Base-by-base conservation (phyloP, 2,329 filamentous ascomycete species). In the Alternaria arborescens region DNA sequence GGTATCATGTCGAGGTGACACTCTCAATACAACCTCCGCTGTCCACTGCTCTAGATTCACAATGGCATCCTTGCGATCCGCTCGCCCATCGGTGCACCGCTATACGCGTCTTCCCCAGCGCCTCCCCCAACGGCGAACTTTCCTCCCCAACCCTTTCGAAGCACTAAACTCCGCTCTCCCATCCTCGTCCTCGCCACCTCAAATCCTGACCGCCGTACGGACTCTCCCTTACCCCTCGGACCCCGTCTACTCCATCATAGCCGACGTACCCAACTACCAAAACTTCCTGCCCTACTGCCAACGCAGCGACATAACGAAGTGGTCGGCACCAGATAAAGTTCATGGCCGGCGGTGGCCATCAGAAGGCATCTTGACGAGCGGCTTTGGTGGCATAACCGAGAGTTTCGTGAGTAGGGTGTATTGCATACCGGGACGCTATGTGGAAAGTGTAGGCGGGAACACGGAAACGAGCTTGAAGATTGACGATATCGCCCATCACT, bases 281-380 rank as follows among this genome's bases (percentile, higher is more conserved):
- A 78, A 83, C 67, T 99, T 98, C 84, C 87, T 99, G n/a, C 95
- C 95, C 11, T 97, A 96, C 85, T 97, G 94, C 81, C 86, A 87
- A 43, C 84, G 83, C 46, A 94, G 91, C 38, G 86, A 84, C 62
- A 93, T 98, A 41, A 97, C 93, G 1, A 83, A 85, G 60, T 93
- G 90, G 86, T 90, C 91, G 7, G 55, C 76, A 12, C 82, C 87
- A 8, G 83, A 87, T 72, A 62, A 80, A 61, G 6, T 61, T 46
- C 71, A 82, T 52, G 80, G 80, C 28, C 83, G 82, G 42, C 80
- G 79, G 43, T 91, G 87, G 84, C 95, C 95, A 0, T 85, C 88
- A 28, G 86, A 89, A 64, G 95, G 92, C 14, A 89, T 91, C 72
- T 83, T 99, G 12, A 90, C 89, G 8, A 88, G 97, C 34, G 95